Conservation (phyloP, 306 rosid genomes). For the Cucurbita moschata region DNA sequence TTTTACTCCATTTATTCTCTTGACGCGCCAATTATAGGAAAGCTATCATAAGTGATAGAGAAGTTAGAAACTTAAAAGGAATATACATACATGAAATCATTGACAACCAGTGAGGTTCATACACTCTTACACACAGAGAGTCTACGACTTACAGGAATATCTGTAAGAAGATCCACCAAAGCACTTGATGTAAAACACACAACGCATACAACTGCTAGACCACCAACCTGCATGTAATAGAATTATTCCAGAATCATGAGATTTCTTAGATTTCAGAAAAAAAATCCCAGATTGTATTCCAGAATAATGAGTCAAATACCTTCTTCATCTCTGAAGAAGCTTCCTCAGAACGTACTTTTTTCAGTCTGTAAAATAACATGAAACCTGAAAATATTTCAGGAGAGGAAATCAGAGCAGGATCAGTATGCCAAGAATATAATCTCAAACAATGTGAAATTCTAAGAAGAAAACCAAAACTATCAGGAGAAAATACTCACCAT, state of each 20-base stretch:
- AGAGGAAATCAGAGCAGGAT: not conserved
- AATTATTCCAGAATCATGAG: not conserved
- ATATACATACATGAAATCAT: not conserved
- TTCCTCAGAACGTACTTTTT: conserved; percentile 46
- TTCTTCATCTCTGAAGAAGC: conserved; percentile 68
- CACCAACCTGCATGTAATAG: conserved; percentile 35
- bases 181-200: conserved; percentile 49
- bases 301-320: conserved; percentile 15
- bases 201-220: conserved; percentile 42
- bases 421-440: not conserved
- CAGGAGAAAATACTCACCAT: conserved; percentile 26
- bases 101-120: not conserved
- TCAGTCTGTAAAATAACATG: conserved; percentile 31
- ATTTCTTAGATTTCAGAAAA: not conserved
- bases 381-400: conserved; percentile 24
- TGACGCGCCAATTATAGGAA: conserved; percentile 40
- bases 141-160: conserved; percentile 41
- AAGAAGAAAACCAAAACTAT: not conserved
- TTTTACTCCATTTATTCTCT: conserved; percentile 26
- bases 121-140: not conserved
- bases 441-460: not conserved
- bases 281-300: not conserved
- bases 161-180: conserved; percentile 41
- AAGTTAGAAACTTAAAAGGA: conserved; percentile 14
- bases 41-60: conserved; percentile 27